Evolutionary conservation across 1,139 yeast genomes (phyloP), one percentile per base, ranked within the genome.

Genomic region (Diutina scorzettiae): DNA sequence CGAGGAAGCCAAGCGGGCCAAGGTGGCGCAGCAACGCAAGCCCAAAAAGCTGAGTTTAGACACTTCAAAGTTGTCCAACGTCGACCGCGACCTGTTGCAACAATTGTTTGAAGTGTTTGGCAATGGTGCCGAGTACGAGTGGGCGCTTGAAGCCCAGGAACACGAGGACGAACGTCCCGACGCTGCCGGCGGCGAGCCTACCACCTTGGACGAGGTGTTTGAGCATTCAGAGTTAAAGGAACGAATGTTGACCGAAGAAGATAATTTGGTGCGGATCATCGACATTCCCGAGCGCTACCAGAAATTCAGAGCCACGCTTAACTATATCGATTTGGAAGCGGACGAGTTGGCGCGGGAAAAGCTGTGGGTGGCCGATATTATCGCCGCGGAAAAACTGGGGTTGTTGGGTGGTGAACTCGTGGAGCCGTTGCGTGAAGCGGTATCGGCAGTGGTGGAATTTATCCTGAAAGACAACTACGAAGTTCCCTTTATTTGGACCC

Each of bases 401-500:
- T 55, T 45, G 37, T 54, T 51, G 58, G 52, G 51, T 57, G 57
- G 71, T 50, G 50, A 61, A 45, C 65, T 79, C 45, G 73, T 68
- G 44, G 63, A 62, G 9, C 86, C 89, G 5, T 83, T 85, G 59
- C 69, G 69, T 44, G 71, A 69, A 39, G 81, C 96, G 1, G 84
- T 89, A 14, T 76, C 77, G 23, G 77, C 81, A 49, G 89, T 83
- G 1, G 77, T 91, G 33, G 87, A 76, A 49, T 87, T 87, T 53
- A 66, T 91, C 30, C 71, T 87, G 11, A 78, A 76, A 50, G 95
- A 87, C 43, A 71, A 81, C 43, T 71, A 81, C 48, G 99, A 91
- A 57, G 95, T 91, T 3, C 97, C 98, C n/a, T 85, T 87, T 55
- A 87, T 91, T 47, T 89, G 95, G 85, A 81, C 89, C 30, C 95